Conservation (phyloP, 2,329 filamentous ascomycete species). For the Colletotrichum gigasporum region DNA sequence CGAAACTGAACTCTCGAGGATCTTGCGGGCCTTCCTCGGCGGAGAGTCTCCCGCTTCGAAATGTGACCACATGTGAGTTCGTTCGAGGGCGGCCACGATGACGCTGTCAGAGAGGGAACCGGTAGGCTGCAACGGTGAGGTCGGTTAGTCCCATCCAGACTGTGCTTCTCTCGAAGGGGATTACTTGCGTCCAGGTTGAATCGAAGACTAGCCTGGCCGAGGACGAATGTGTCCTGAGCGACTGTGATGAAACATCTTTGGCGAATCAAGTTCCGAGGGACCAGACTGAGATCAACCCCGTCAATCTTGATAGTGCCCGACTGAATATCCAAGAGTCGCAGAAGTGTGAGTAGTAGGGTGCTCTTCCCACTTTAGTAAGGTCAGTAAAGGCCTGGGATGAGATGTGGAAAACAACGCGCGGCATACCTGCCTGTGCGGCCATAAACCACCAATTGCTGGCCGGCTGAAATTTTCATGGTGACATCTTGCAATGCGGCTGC, state of each 20-base stretch:
- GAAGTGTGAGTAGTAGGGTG: not conserved
- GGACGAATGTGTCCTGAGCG: not conserved
- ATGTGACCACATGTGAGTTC: not conserved
- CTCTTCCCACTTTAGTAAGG: constrained; percentile 11
- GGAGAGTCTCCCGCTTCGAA: not conserved
- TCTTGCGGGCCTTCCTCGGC: not conserved
- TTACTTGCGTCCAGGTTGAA: constrained; percentile 14
- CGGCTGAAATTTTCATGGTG: not conserved
- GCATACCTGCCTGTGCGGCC: constrained; percentile 23
- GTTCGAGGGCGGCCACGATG: not conserved
- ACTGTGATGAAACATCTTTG: constrained; percentile 16
- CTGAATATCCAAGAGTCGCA: not conserved
- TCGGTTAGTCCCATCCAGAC: not conserved
- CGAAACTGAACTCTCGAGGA: not conserved
- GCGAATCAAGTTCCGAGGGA: not conserved
- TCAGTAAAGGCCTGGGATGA: not conserved
- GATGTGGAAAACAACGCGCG: too few relatives aligned
- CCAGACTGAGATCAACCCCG: constrained; percentile 1
- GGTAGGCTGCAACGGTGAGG: not conserved
- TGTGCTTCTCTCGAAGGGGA: too few relatives aligned
- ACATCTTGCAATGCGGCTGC: not conserved
- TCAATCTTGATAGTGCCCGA: constrained; percentile 1
- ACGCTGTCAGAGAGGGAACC: not conserved
- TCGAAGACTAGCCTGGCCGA: constrained; percentile 12
- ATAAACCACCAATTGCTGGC: constrained; percentile 12